phyloP scores from a whole-genome alignment of 345 rosid species.

The Citrus mangshanensis region DNA sequence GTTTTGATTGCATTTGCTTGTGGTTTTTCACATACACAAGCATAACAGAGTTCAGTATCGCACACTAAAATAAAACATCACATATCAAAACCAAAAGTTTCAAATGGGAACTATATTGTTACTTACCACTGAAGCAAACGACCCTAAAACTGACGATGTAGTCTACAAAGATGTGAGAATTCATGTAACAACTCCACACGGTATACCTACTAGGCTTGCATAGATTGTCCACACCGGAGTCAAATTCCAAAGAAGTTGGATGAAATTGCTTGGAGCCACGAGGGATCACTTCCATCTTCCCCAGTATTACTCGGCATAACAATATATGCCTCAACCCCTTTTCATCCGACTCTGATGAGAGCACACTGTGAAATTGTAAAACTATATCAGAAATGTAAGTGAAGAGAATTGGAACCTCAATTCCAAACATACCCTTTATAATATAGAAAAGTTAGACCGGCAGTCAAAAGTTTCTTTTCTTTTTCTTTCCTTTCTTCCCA shows the following conservation, averaged over 20 bases:
- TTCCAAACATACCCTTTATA: not conserved
- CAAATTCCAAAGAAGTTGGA: conserved; percentile 48
- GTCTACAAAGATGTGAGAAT: conserved; percentile 46
- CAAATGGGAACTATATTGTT: not conserved
- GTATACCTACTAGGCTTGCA: conserved; percentile 35
- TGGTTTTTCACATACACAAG: not conserved
- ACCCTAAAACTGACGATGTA: conserved; percentile 50
- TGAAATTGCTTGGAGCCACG: conserved; percentile 25
- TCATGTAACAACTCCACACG: conserved; percentile 52
- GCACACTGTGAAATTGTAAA: conserved; percentile 15
- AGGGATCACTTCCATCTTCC: conserved; percentile 32
- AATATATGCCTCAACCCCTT: conserved; percentile 31
- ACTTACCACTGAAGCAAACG: conserved; percentile 11
- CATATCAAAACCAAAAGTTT: not conserved
- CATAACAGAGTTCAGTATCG: not conserved
- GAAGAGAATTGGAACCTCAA: not conserved
- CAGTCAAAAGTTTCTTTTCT: not conserved
- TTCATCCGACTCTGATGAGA: conserved; percentile 19
- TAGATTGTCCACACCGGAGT: conserved; percentile 57
- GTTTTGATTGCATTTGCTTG: not conserved
- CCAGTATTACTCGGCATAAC: conserved; percentile 36
- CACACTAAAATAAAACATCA: not conserved
- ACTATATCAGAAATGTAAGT: not conserved
- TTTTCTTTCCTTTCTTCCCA: not conserved
- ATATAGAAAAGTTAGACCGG: not conserved